phyloP scores from a whole-genome alignment of 176 grass and related monocot genomes.

The Carex kokanica region DNA sequence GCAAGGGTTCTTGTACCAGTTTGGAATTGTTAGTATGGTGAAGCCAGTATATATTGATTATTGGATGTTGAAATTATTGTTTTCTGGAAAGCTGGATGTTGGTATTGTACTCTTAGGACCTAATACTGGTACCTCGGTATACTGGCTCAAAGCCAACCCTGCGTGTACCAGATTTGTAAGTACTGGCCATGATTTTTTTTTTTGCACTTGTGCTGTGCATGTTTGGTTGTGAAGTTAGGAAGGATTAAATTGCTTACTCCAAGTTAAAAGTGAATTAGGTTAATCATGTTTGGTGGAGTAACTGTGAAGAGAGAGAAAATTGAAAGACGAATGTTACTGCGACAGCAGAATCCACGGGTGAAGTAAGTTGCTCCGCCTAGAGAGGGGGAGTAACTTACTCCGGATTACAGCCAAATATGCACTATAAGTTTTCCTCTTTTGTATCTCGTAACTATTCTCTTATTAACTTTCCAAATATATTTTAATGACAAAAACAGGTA shows the following conservation, averaged over 20 bases:
- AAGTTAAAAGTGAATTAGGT: no score
- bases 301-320: no score
- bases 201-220: neutral
- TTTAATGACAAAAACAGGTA: conserved; percentile 45
- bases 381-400: no score
- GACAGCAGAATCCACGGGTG: no score
- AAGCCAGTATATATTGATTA: neutral
- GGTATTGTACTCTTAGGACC: neutral
- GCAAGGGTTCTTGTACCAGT: neutral
- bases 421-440: neutral
- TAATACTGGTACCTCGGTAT: neutral
- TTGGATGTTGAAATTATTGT: neutral
- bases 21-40: neutral
- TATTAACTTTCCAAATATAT: neutral
- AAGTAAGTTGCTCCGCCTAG: no score
- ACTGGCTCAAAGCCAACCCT: neutral
- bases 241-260: no score
- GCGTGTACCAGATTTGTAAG: neutral
- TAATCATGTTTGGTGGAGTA: no score
- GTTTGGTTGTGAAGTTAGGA: no score
- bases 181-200: neutral
- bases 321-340: no score
- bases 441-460: neutral
- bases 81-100: neutral
- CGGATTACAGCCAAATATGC: no score